Evolutionary conservation across 371 early-diverging fungal genomes (phyloP).

Genomic region (Circinella umbellata): DNA sequence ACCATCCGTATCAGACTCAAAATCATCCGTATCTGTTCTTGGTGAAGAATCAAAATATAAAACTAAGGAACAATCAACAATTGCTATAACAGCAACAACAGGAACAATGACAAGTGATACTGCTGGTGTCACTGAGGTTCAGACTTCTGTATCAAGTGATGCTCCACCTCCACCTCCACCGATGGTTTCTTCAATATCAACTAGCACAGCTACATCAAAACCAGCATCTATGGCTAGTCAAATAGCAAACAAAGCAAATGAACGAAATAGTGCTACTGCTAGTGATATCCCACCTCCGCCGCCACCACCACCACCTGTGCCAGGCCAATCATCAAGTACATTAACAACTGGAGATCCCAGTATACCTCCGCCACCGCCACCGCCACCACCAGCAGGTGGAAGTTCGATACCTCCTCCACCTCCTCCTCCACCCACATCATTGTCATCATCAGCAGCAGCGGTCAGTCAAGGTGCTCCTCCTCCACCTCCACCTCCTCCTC

Average conservation of each 20-base stretch:
- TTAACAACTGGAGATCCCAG: slow-evolving; percentile 6
- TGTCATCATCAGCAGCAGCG: slow-evolving; percentile 14
- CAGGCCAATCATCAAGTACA: slow-evolving; percentile 6
- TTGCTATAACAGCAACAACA: background rate
- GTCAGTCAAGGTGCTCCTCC: background rate
- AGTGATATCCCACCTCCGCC: slow-evolving; percentile 20
- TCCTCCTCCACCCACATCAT: background rate
- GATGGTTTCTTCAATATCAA: background rate
- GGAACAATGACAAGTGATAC: no score
- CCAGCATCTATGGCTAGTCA: background rate
- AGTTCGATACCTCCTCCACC: background rate
- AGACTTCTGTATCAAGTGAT: background rate
- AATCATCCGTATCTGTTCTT: background rate
- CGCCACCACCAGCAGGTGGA: slow-evolving; percentile 9
- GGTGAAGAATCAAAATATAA: no score
- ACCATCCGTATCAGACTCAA: background rate
- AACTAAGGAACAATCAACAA: background rate
- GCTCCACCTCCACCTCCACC: background rate
- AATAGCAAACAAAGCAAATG: background rate
- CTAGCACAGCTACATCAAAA: background rate
- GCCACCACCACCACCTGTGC: slow-evolving; percentile 19
- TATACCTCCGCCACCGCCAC: slow-evolving; percentile 22
- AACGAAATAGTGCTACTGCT: background rate
- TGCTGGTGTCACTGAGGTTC: no score
- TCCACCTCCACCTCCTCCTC: slow-evolving; percentile 41